Base-by-base conservation (phyloP, 768 basidiomycete species). In the Calocybe cyanea region DNA sequence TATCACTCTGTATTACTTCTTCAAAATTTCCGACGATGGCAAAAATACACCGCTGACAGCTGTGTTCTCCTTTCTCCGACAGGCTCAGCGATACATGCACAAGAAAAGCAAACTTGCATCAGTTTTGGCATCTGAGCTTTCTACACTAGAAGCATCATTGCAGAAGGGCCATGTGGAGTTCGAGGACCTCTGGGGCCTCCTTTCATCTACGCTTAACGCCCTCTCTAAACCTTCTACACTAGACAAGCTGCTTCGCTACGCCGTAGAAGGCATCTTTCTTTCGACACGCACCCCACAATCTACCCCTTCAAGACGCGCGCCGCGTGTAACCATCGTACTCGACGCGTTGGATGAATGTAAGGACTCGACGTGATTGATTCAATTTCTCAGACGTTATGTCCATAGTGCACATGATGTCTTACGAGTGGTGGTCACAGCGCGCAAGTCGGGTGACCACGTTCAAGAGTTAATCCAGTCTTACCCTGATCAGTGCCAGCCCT, bases 341-440 rank as follows among this genome's bases (percentile, higher is more conserved):
- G 44, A 45, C 25, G 44, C 44, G 2, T 18, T 45, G 36, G 44
- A 45, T 14, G 44, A 45, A 23, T 45, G 44, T 25, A 45, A 37
- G 18, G 35, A 36, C 9, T 35, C 44, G 18, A 45, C 30, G 25
- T 36, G 25, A 8, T 19, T 45, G 3, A 25, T 31, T 18, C 35
- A 30, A 30, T 34, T 30, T 35, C 37, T 45, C 4, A 21, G 28
- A 15, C 30, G 14, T 15, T 25, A 38, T 13, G 44, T 38, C 28
- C 44, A 18, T 19, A 14, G 9, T 11, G 14, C 7, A 6, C 18
- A 15, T 2, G 37, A 36, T 15, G 23, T 13, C 21, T 7, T 45
- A 10, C 24, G 18, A 18, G 20, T 45, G 2, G 20, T 45, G 2
- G 36, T 45, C 20, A 45, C 44, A 18, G 30, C 44, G 8, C 44